Evolutionary conservation across 495 filamentous ascomycete species (phyloP).

Genomic region (Penicillium mononematosum): DNA sequence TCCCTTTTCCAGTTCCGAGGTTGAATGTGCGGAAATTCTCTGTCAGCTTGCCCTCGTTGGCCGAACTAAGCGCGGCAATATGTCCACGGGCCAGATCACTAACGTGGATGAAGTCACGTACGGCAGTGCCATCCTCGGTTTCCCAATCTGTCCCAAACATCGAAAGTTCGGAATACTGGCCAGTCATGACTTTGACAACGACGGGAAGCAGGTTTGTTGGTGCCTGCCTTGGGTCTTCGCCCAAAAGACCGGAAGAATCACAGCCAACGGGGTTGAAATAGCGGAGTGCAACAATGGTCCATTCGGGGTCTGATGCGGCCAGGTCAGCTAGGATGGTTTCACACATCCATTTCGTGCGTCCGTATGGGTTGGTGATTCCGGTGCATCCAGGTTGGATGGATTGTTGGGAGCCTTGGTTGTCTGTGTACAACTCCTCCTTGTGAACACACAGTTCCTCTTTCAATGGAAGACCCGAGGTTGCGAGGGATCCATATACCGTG

Average conservation of each 20-base stretch:
- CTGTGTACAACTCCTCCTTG: conserved; percentile 41
- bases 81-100: conserved; percentile 67
- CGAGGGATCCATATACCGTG: conserved; percentile 62
- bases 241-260: conserved; percentile 61
- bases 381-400: conserved; percentile 43
- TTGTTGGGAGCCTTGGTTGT: conserved; percentile 31
- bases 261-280: conserved; percentile 71
- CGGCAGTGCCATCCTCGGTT: conserved; percentile 59
- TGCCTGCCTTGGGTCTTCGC: conserved; percentile 60
- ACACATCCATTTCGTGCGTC: conserved; percentile 64
- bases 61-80: conserved; percentile 53
- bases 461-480: conserved; percentile 52
- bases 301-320: conserved; percentile 55
- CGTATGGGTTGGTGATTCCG: conserved; percentile 64
- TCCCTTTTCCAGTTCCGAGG: conserved; percentile 51
- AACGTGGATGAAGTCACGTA: conserved; percentile 60
- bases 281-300: conserved; percentile 60
- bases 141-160: conserved; percentile 66
- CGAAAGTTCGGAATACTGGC: conserved; percentile 49
- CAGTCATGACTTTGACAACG: conserved; percentile 58
- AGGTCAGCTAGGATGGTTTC: conserved; percentile 65
- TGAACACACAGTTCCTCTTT: conserved; percentile 61
- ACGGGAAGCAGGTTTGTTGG: conserved; percentile 66
- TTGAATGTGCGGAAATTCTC: conserved; percentile 55
- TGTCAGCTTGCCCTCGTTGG: conserved; percentile 35